Conservation (phyloP, 352 stramenopile genomes). For the Pythium scleroteichum region DNA sequence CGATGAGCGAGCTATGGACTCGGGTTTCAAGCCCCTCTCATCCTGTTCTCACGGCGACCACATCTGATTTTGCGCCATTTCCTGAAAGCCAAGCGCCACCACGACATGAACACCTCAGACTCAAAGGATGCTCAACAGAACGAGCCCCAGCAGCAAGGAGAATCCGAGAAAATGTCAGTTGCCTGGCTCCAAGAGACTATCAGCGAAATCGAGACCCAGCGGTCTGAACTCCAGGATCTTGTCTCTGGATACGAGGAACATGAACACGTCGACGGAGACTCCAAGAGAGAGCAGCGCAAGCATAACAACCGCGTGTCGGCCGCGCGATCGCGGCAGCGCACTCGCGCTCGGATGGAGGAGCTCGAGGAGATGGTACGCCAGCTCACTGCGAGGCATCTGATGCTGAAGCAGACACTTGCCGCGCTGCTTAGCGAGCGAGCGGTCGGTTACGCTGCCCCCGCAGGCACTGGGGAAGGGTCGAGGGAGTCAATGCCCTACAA, state of each 20-base stretch:
- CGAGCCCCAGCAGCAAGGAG: no score
- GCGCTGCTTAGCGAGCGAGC: background rate
- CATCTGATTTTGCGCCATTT: no score
- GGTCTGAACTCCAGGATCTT: background rate
- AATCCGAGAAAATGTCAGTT: background rate
- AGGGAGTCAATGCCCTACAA: no score
- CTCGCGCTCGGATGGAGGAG: slow-evolving; percentile 2
- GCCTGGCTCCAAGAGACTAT: background rate
- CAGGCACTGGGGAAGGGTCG: no score
- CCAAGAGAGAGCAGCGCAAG: slow-evolving; percentile 14
- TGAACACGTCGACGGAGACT: background rate
- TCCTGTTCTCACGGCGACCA: no score
- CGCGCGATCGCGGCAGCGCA: slow-evolving; percentile 4
- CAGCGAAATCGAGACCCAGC: background rate
- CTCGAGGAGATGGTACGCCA: slow-evolving; percentile 1
- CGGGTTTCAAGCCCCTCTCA: no score
- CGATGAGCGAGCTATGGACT: no score
- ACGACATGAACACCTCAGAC: no score
- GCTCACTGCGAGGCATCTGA: background rate
- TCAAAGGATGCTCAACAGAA: no score
- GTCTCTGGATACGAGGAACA: background rate
- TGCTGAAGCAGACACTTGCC: background rate
- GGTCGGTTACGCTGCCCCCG: no score
- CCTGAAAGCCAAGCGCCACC: no score
- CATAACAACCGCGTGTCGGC: slow-evolving; percentile 17